These are phyloP conservation scores for Aspergillus glaucus DNA, from an alignment of 2,329 filamentous ascomycete species.

Conservation along the genomic window DNA sequence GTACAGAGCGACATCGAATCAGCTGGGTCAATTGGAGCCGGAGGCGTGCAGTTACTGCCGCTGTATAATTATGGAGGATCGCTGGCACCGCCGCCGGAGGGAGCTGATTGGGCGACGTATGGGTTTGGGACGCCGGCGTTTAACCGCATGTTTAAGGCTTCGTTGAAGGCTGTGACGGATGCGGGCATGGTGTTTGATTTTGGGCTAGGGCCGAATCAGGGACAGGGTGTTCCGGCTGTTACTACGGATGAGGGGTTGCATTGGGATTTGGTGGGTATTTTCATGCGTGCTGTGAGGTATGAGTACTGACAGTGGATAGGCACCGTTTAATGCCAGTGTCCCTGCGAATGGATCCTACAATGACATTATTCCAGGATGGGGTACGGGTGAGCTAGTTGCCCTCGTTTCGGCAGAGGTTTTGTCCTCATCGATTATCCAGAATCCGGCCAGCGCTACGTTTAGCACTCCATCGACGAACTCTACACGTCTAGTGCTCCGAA, in stretches of 20 bases:
- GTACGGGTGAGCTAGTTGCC: slow-evolving; percentile 24
- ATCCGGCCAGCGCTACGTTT: slow-evolving; percentile 1
- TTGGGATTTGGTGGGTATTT: slow-evolving; percentile 15
- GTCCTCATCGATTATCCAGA: slow-evolving; percentile 9
- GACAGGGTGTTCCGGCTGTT: slow-evolving; percentile 40
- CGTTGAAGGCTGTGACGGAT: slow-evolving; percentile 29
- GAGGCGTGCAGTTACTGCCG: slow-evolving; percentile 35
- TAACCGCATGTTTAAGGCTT: slow-evolving; percentile 18
- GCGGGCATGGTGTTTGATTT: slow-evolving; percentile 41
- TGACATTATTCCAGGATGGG: slow-evolving; percentile 33
- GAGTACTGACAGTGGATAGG: slow-evolving; percentile 1
- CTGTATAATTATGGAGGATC: slow-evolving; percentile 35
- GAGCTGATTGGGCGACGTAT: slow-evolving; percentile 33
- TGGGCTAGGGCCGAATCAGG: slow-evolving; percentile 43
- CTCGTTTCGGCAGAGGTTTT: slow-evolving; percentile 15
- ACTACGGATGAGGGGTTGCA: slow-evolving; percentile 24
- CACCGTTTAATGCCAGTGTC: slow-evolving; percentile 3
- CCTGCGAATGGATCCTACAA: slow-evolving; percentile 27
- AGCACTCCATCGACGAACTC: neutral
- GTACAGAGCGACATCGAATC: slow-evolving; percentile 28
- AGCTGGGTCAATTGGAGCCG: slow-evolving; percentile 27
- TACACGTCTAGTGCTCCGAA: slow-evolving; percentile 4
- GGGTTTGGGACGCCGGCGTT: slow-evolving; percentile 36
- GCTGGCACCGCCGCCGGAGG: slow-evolving; percentile 5
- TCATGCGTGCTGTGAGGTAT: neutral